Evolutionary conservation across 805 yeast species (phyloP).

Genomic region (Yamadazyma phyllophila): DNA sequence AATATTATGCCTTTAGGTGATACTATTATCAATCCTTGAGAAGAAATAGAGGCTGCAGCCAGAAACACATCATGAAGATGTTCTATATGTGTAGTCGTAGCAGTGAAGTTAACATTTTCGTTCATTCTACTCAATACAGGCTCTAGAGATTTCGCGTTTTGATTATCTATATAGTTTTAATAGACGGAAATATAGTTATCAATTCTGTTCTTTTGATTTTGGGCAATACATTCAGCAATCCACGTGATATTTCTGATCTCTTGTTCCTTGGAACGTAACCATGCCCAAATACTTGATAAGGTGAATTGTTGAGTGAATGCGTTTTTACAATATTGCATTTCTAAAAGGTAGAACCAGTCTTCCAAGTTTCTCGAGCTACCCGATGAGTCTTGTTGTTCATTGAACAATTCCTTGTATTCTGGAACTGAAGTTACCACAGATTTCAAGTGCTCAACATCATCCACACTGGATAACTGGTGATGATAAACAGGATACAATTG

Average conservation of each 20-base stretch:
- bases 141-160: not conserved
- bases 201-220: slow-evolving; percentile 93
- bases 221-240: slow-evolving; percentile 99
- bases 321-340: slow-evolving; percentile 87
- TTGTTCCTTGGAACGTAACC: slow-evolving; percentile 94
- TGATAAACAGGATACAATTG: slow-evolving; percentile 70
- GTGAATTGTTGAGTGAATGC: slow-evolving; percentile 97
- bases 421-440: slow-evolving; percentile 59
- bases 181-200: slow-evolving; percentile 87
- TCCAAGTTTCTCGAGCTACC: slow-evolving; percentile 62
- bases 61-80: slow-evolving; percentile 38
- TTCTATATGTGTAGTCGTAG: slow-evolving; percentile 35
- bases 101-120: slow-evolving; percentile 23
- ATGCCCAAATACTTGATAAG: slow-evolving; percentile 88
- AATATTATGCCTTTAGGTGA: slow-evolving; percentile 31
- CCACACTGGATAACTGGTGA: slow-evolving; percentile 65
- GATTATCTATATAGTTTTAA: slow-evolving; percentile 25
- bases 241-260: slow-evolving; percentile 97
- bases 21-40: slow-evolving; percentile 36
- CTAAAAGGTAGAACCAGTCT: slow-evolving; percentile 89
- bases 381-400: slow-evolving; percentile 32
- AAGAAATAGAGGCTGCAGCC: slow-evolving; percentile 28
- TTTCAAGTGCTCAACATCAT: slow-evolving; percentile 83
- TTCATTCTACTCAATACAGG: slow-evolving; percentile 1
- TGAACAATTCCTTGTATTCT: slow-evolving; percentile 61